Evolutionary conservation across 768 basidiomycete species (phyloP).

Genomic region (Pilatotrama ljubarskyi): DNA sequence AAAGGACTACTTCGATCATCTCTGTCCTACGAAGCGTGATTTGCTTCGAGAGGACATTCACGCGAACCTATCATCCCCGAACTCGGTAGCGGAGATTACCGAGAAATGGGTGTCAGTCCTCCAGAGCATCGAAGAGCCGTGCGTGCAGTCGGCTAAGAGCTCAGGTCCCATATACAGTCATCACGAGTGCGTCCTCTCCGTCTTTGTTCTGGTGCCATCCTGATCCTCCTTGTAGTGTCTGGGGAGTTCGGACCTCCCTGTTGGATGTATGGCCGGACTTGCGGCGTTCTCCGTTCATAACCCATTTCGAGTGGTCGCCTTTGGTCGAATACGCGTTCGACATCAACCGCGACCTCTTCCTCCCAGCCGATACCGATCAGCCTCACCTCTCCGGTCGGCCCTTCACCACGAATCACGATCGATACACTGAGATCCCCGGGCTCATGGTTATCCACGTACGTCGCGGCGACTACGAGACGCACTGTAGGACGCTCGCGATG

Average conservation of each 20-base stretch:
- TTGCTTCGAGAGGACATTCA: neutral
- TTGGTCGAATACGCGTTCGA: conserved; percentile 45
- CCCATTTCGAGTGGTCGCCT: conserved; percentile 51
- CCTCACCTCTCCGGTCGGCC: conserved; percentile 9
- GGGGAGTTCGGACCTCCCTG: conserved; percentile 16
- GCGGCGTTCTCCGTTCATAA: conserved; percentile 47
- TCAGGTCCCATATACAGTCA: conserved; percentile 14
- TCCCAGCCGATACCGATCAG: neutral
- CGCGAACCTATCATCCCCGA: neutral
- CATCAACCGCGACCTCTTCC: conserved; percentile 19
- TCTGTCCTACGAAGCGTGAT: conserved; percentile 3
- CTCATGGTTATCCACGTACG: conserved; percentile 19
- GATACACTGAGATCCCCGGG: conserved; percentile 12
- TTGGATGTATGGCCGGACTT: conserved; percentile 42
- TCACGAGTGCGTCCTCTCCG: neutral
- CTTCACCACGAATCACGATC: conserved; percentile 7
- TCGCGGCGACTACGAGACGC: conserved; percentile 16
- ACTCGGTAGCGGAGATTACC: neutral
- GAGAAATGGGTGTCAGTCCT: conserved; percentile 1
- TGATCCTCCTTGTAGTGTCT: conserved; percentile 17
- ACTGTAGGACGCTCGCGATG: conserved; percentile 23
- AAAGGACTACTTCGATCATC: conserved; percentile 11
- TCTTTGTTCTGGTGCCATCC: neutral
- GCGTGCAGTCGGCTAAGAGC: conserved; percentile 5
- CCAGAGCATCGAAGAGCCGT: neutral